Base-by-base conservation (phyloP, 2,329 filamentous ascomycete genomes). In the Pseudogymnoascus pannorum region DNA sequence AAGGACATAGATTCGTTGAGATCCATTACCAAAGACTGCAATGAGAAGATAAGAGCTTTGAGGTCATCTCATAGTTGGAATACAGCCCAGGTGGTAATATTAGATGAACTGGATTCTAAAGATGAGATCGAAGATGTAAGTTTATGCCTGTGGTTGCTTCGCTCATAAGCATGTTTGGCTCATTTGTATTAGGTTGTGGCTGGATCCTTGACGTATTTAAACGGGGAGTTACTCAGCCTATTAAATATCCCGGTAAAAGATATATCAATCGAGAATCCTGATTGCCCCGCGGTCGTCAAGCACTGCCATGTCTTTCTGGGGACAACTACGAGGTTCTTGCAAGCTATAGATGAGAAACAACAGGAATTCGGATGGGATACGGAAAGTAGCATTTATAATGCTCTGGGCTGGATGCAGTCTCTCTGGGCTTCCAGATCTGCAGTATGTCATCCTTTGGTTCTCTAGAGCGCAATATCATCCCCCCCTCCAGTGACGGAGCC, bases 361-460 rank as follows among this genome's bases (percentile, higher is more conserved):
- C 64, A 67, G 62, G 22, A 33, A 5, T 67, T 63, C 60, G 42
- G 48, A 2, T 71, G 66, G 67, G 57, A 58, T 12, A 35, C 24
- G 6, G 57, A 66, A 5, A 68, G 67, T 58, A 51, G 38, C 9
- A 67, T 71, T 7, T 66, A 64, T 62, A 63, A 66, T 42, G 64
- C 60, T 1, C 35, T 72, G 35, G 62, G 58, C 4, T 71, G 67
- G 66, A 62, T 73, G 63, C 71, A 73, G 62, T 61, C 64, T 5
- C 59, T 72, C 24, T 73, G 71, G 71, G 71, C 71, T 59, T 71
- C 69, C 65, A 64, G 71, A 62, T 65, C 57, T 20, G 60, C 60
- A 20, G 71, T 72, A 58, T 57, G 22, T 16, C 22, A 29, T 16
- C 14, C 57, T 38, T 38, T 22, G n/a, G n/a, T 54, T 14, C 9